Conservation (phyloP, 2,329 filamentous ascomycete genomes). For the Aureobasidium sp. region DNA sequence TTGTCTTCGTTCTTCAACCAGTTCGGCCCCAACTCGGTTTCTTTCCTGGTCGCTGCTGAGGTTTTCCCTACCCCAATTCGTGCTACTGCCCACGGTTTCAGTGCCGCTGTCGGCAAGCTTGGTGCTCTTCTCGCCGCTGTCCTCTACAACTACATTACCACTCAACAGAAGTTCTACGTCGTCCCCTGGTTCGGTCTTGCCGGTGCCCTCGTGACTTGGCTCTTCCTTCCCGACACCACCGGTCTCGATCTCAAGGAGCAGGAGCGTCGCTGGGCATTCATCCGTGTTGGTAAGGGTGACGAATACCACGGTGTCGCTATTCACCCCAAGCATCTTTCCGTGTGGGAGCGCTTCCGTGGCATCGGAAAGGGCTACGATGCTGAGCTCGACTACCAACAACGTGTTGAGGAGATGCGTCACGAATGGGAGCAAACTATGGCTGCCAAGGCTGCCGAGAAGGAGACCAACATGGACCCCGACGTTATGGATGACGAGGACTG, state of each 20-base stretch:
- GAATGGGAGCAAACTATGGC: slow-evolving; percentile 51
- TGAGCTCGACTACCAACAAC: slow-evolving; percentile 71
- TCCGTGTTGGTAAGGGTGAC: slow-evolving; percentile 65
- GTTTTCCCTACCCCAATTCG: slow-evolving; percentile 94
- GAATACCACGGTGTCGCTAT: slow-evolving; percentile 94
- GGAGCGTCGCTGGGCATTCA: slow-evolving; percentile 85
- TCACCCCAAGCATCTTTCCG: slow-evolving; percentile 77
- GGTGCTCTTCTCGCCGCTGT: slow-evolving; percentile 82
- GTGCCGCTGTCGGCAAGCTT: slow-evolving; percentile 82
- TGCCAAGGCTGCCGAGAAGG: slow-evolving; percentile 45
- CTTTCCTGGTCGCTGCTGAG: slow-evolving; percentile 91
- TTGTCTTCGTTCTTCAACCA: slow-evolving; percentile 98
- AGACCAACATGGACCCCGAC: slow-evolving; percentile 31
- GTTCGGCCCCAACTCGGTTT: slow-evolving; percentile 92
- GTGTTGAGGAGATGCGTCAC: slow-evolving; percentile 71
- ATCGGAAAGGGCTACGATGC: slow-evolving; percentile 77
- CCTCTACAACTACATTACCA: slow-evolving; percentile 90
- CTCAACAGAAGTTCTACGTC: slow-evolving; percentile 77
- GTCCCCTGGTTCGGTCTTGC: slow-evolving; percentile 92
- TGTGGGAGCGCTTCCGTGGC: slow-evolving; percentile 78
- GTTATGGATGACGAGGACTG: slow-evolving; percentile 37
- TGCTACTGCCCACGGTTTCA: slow-evolving; percentile 88
- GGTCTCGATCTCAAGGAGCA: slow-evolving; percentile 96
- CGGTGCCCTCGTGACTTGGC: slow-evolving; percentile 71
- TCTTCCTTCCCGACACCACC: slow-evolving; percentile 95